Percentiles rank a stretch among this genome's conserved stretches.
phyloP scores from a whole-genome alignment of 2,329 filamentous ascomycete genomes.

The Chrysosporium keratinophilum region DNA sequence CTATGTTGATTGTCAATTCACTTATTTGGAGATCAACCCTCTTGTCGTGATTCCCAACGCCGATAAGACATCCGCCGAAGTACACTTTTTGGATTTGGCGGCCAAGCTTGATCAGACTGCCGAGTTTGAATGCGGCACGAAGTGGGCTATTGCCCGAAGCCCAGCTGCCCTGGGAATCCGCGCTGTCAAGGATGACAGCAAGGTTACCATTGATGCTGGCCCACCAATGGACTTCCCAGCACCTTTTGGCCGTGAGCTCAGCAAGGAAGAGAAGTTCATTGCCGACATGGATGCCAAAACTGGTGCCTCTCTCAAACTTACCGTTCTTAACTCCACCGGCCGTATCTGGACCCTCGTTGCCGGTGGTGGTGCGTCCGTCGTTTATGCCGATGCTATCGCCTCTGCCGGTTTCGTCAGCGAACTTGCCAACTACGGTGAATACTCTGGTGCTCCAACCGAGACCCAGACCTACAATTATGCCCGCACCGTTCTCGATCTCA shows the following conservation, averaged over 20 bases:
- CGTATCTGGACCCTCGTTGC: constrained; percentile 97
- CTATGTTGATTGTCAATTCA: constrained; percentile 99
- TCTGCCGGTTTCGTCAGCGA: constrained; percentile 90
- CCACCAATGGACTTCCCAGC: constrained; percentile 98
- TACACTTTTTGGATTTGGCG: constrained; percentile 96
- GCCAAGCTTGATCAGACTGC: constrained; percentile 98
- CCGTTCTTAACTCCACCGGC: constrained; percentile 80
- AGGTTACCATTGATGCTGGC: constrained; percentile 89
- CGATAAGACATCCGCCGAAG: constrained; percentile 80
- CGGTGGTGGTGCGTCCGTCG: constrained; percentile 97
- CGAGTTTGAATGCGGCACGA: constrained; percentile 97
- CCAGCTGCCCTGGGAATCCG: constrained; percentile 72
- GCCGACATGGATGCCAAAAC: constrained; percentile 98
- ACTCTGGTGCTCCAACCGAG: constrained; percentile 97
- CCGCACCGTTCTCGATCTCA: constrained; percentile 89
- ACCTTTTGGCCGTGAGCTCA: constrained; percentile 95
- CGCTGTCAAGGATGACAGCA: constrained; percentile 55
- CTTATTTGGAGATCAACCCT: constrained; percentile 99
- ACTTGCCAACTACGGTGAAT: constrained; percentile 98
- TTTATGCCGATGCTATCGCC: constrained; percentile 97
- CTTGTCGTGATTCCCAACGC: constrained; percentile 94
- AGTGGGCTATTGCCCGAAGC: constrained; percentile 94
- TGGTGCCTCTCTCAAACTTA: constrained; percentile 96
- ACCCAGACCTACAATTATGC: constrained; percentile 99
- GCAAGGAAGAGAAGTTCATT: constrained; percentile 99